Evolutionary conservation across 2,329 filamentous ascomycete species (phyloP), one percentile per base, ranked within the genome.

Genomic region (Pseudonectria buxi): DNA sequence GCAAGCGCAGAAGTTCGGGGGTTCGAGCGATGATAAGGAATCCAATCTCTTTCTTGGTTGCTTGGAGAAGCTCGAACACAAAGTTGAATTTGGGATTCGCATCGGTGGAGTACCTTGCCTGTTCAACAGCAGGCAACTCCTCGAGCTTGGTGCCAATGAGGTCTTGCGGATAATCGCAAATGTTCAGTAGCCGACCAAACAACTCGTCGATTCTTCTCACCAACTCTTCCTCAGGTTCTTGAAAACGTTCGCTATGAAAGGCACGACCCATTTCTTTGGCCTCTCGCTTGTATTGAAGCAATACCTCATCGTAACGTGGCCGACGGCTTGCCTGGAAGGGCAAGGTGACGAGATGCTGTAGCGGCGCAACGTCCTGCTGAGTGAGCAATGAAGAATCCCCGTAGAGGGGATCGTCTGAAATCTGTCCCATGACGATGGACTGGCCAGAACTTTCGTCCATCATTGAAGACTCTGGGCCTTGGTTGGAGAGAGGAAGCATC

Each of bases 21-120:
- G 69, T 66, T 14, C 69, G 69, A 7, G 66, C 71, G 10, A 81
- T 49, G 15, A 82, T 66, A 11, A 78, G 55, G 7, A 81, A 54
- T 25, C 67, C 71, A 26, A 63, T 67, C 10, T 68, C 60, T 10
- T 59, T 53, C 12, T 59, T 54, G 10, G 78, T 50, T 7, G 55
- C 49, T 14, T 68, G 58, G 22, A 80, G 51, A 4, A 82, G 58
- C 42, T 78, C 74, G 29, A 65, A 69, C 6, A 80, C 47, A 45
- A 82, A 81, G 24, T 66, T 68, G 45, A 74, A 76, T 45, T 82
- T 82, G 36, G 72, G 61, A 53, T 77, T 81, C 9, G 73, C 69
- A 34, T 69, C 69, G 36, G 69, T 65, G 2, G 69, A 67, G 44
- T 76, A 73, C 48, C 69, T 78, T 45, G 69, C 68, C 35, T 66